Conservation (phyloP, 2,329 filamentous ascomycete genomes). For the Chaetomium globosum region DNA sequence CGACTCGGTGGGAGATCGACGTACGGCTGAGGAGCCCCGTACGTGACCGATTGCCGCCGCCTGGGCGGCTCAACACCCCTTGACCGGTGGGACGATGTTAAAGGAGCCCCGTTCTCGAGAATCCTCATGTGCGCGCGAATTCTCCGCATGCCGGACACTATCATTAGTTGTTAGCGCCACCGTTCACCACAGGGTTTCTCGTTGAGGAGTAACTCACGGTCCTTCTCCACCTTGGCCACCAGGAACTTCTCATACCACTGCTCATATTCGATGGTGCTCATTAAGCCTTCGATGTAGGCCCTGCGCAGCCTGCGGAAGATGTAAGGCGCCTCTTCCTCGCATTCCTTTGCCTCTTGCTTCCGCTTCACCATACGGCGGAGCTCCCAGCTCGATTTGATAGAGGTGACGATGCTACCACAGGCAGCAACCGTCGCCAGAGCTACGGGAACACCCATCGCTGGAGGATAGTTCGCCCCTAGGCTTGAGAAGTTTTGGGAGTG, state of each 20-base stretch:
- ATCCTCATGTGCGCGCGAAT: slow-evolving; percentile 31
- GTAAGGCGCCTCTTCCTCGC: slow-evolving; percentile 33
- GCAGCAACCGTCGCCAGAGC: slow-evolving; percentile 38
- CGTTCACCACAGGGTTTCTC: neutral
- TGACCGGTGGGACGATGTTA: slow-evolving; percentile 24
- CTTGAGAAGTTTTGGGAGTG: neutral
- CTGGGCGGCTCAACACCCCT: slow-evolving; percentile 18
- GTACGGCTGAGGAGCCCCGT: slow-evolving; percentile 8
- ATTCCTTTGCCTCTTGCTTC: slow-evolving; percentile 35
- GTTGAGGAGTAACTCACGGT: slow-evolving; percentile 32
- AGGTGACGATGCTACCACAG: slow-evolving; percentile 39
- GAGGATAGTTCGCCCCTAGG: neutral
- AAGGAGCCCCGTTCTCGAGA: slow-evolving; percentile 29
- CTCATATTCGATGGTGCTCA: slow-evolving; percentile 36
- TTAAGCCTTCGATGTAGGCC: slow-evolving; percentile 35
- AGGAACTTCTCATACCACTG: slow-evolving; percentile 39
- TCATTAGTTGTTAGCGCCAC: slow-evolving; percentile 4
- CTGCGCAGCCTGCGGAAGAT: slow-evolving; percentile 33
- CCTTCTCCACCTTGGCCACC: slow-evolving; percentile 38
- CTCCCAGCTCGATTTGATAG: slow-evolving; percentile 40
- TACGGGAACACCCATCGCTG: slow-evolving; percentile 35
- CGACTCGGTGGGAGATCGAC: slow-evolving; percentile 17
- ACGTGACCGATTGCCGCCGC: slow-evolving; percentile 27
- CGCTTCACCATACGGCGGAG: slow-evolving; percentile 39
- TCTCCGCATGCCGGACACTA: slow-evolving; percentile 29